These are phyloP conservation scores for Sclerotinia borealis DNA, from an alignment of 2,329 filamentous ascomycete genomes.

Conservation along the genomic window DNA sequence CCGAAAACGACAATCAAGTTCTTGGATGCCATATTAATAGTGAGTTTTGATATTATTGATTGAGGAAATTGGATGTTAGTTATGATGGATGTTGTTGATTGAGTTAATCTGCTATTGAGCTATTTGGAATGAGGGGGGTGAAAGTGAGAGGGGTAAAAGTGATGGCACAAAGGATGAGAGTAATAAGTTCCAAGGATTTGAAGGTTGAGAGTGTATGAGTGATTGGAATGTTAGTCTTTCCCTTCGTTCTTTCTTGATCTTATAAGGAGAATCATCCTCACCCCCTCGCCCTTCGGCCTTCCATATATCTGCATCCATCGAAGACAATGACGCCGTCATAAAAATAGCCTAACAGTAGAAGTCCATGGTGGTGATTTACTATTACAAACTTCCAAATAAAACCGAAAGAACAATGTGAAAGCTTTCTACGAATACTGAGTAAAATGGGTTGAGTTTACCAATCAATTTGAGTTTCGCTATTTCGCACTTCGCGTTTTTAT, in stretches of 20 bases:
- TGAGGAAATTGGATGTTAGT: not conserved
- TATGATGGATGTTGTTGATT: not conserved
- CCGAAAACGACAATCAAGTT: conserved; percentile 42
- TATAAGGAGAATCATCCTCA: not conserved
- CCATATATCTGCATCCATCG: not conserved
- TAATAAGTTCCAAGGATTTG: not conserved
- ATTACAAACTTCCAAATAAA: not conserved
- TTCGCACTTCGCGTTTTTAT: not conserved
- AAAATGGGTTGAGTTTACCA: not conserved
- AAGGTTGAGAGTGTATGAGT: not conserved
- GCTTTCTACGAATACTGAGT: too few relatives aligned
- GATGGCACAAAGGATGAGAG: not conserved
- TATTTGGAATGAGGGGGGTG: not conserved
- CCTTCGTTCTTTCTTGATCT: not conserved
- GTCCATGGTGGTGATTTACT: too few relatives aligned
- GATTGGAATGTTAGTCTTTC: not conserved
- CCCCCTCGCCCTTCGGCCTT: not conserved
- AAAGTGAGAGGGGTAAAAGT: not conserved
- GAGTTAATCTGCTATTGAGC: not conserved
- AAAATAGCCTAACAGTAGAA: not conserved
- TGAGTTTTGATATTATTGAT: not conserved
- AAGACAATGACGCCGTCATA: not conserved
- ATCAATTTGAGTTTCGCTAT: not conserved
- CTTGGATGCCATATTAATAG: conserved; percentile 26
- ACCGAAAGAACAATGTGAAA: not conserved